phyloP scores from a whole-genome alignment of 495 filamentous ascomycete species.

The Xylaria sp. region DNA sequence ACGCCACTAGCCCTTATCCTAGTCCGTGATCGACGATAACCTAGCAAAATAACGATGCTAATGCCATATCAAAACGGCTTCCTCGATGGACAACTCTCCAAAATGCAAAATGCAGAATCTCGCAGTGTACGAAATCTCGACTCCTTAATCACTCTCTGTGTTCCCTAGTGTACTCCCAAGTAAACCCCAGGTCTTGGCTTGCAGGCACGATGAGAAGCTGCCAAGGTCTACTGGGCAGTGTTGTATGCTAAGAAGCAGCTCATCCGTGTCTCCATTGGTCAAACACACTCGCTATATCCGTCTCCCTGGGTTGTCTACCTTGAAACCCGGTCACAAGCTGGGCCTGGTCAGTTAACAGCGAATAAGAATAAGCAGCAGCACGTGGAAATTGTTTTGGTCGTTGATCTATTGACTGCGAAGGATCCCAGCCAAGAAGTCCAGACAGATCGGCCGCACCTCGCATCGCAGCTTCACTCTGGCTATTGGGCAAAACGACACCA shows the following conservation, averaged over 20 bases:
- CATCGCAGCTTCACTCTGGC: background rate
- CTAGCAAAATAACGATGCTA: background rate
- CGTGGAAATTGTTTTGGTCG: background rate
- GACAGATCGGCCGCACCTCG: background rate
- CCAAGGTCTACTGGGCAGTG: background rate
- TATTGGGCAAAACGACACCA: background rate
- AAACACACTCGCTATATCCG: background rate
- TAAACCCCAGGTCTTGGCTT: conserved; percentile 10
- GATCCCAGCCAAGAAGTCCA: background rate
- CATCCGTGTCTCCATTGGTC: background rate
- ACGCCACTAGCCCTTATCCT: background rate
- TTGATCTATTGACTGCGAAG: background rate
- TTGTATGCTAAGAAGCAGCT: background rate
- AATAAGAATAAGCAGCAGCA: background rate
- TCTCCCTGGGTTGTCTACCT: background rate
- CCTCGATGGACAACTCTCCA: background rate
- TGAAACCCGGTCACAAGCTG: background rate
- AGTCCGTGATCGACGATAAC: background rate
- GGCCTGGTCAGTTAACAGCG: background rate
- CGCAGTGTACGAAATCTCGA: background rate
- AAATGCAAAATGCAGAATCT: background rate
- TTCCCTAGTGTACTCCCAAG: background rate
- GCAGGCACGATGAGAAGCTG: background rate
- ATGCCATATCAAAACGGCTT: background rate
- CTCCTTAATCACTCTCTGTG: background rate